These are phyloP conservation scores for Aureobasidium sp. DNA, from an alignment of 2,329 filamentous ascomycete species.

Conservation along the genomic window DNA sequence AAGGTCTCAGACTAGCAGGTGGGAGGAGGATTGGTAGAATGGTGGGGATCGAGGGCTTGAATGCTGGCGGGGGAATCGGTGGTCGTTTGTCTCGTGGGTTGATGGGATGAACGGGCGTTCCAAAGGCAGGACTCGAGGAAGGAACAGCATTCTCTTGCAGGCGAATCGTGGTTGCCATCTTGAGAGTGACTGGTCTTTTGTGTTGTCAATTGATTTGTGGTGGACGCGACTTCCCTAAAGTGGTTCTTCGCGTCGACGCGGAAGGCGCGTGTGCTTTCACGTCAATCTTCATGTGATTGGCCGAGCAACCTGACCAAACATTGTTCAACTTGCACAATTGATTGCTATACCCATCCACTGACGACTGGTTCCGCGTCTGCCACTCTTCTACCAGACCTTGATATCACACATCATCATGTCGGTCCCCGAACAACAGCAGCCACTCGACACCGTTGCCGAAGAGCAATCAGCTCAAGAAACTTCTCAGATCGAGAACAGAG, in stretches of 20 bases:
- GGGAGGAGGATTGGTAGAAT: slow-evolving; percentile 87
- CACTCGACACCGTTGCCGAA: background rate
- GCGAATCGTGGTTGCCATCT: slow-evolving; percentile 23
- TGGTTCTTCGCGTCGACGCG: background rate
- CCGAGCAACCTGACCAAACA: background rate
- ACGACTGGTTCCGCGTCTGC: background rate
- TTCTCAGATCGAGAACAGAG: slow-evolving; percentile 1
- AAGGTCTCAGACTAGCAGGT: slow-evolving; percentile 74
- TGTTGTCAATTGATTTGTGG: background rate
- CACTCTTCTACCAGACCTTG: background rate
- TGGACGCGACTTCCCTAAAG: slow-evolving; percentile 4
- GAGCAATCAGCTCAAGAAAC: slow-evolving; percentile 6
- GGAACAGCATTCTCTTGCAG: slow-evolving; percentile 49
- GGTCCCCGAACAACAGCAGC: background rate
- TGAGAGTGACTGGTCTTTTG: background rate
- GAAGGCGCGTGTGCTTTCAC: background rate
- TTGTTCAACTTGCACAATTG: background rate
- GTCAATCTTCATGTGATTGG: slow-evolving; percentile 12
- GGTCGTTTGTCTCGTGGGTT: slow-evolving; percentile 33
- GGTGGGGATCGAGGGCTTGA: slow-evolving; percentile 50
- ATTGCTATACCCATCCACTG: background rate
- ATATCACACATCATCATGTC: background rate
- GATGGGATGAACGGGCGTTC: slow-evolving; percentile 74
- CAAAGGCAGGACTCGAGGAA: slow-evolving; percentile 86
- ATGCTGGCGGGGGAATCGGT: slow-evolving; percentile 36